Evolutionary conservation across 2,329 filamentous ascomycete species (phyloP), one percentile per base, ranked within the genome.

Genomic region (Tolypocladium tundrense): DNA sequence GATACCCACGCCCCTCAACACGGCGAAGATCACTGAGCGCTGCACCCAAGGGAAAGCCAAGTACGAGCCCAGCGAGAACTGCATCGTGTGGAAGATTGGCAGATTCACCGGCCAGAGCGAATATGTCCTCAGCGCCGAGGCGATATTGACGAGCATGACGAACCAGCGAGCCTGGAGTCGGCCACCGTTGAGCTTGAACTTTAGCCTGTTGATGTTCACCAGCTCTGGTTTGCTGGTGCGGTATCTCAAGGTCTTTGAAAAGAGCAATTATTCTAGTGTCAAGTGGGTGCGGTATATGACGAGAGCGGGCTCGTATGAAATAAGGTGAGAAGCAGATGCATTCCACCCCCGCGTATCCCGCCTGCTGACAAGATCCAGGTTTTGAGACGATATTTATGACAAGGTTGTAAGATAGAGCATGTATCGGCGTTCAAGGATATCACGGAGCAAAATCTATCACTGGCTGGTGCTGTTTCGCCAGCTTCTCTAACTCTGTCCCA

Each of bases 201-300:
- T 99, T 69, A 94, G 88, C 62, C 75, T 99, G 67, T 80, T 99
- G 67, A 99, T 99, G 95, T 99, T 99, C 70, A 99, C 94, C 24
- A 96, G 91, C 70, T 95, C 89, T 1, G 94, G 94, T 0, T 72
- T 99, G 69, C 71, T 99, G 63, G 94, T 99, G 58, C 80, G 95
- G 54, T 99, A 99, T 72, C 76, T 99, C 59, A 99, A 99, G 76
- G 94, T 99, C 1, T 99, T 99, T 77, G 94, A 99, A 78, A 99
- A 99, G 85, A 94, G 85, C 74, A 97, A 97, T 74, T 99, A 99
- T 72, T 95, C 90, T 62, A 96, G 91, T 69, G 94, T 99, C 54
- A 99, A 99, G 75, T 99, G 94, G 94, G 94, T 99, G 66, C 81
- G 94, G 66, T 99, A 99, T 74, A 97, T 99, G 94, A 99, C 94